These are phyloP conservation scores for Plasmodium malariae DNA, from an alignment of 169 alveolate species.

Conservation along the genomic window DNA sequence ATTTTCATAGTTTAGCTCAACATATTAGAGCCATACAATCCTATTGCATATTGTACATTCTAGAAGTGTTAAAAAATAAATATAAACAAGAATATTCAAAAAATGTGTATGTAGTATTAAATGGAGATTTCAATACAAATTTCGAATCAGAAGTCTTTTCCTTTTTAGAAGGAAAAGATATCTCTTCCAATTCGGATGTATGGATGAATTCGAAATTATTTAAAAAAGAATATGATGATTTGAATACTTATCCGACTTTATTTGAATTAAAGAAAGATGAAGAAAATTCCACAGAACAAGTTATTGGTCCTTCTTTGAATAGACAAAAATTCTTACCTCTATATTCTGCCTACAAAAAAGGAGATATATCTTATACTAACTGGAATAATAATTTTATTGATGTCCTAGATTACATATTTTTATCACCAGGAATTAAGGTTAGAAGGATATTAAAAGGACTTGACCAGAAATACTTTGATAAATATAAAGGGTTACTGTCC, in stretches of 20 bases:
- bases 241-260: slow-evolving; percentile 60
- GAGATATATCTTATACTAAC: slow-evolving; percentile 54
- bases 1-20: slow-evolving; percentile 69
- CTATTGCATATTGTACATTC: slow-evolving; percentile 31
- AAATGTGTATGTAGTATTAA: slow-evolving; percentile 39
- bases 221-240: slow-evolving; percentile 74
- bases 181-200: slow-evolving; percentile 25
- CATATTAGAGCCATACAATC: slow-evolving; percentile 69
- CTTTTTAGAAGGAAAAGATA: slow-evolving; percentile 57
- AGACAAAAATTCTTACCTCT: slow-evolving; percentile 61
- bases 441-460: slow-evolving; percentile 53
- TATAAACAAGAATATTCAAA: slow-evolving; percentile 25
- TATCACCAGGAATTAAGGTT: slow-evolving; percentile 63
- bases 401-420: slow-evolving; percentile 67
- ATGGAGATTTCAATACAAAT: slow-evolving; percentile 66
- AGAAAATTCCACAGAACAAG: slow-evolving; percentile 4
- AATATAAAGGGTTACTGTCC: slow-evolving; percentile 50
- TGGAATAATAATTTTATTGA: slow-evolving; percentile 76
- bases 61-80: slow-evolving; percentile 35
- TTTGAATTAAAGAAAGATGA: slow-evolving; percentile 28
- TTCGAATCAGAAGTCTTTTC: slow-evolving; percentile 73
- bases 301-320: slow-evolving; percentile 55
- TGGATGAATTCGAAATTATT: slow-evolving; percentile 58
- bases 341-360: slow-evolving; percentile 63
- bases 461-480: slow-evolving; percentile 7